A percentile compares a stretch with the other conserved stretches of the same genome.
Conservation (phyloP, 2,329 filamentous ascomycete species). For the Talaromyces sp. region DNA sequence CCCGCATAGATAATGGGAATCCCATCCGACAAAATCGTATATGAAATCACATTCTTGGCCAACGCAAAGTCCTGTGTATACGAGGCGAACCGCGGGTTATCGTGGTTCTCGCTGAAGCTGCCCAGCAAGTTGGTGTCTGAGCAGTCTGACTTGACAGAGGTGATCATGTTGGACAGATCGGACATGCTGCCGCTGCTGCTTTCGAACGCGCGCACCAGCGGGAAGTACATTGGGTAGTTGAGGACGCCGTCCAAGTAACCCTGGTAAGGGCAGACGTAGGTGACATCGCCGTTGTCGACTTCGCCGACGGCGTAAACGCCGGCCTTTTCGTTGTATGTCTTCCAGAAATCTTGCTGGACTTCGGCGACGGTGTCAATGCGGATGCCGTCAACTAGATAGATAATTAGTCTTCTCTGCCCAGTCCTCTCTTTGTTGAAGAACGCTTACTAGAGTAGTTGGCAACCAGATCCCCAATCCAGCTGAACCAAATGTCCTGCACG, state of each 20-base stretch:
- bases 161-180: conserved; percentile 30
- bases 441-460: conserved; percentile 56
- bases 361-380: conserved; percentile 50
- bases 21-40: conserved; percentile 55
- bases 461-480: conserved; percentile 58
- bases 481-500: conserved; percentile 49
- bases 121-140: conserved; percentile 46
- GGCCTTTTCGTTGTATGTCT: conserved; percentile 34
- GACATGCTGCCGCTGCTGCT: conserved; percentile 29
- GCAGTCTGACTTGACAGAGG: conserved; percentile 29
- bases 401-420: no score
- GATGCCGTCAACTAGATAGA: conserved; percentile 43
- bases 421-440: no score
- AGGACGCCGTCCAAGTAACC: conserved; percentile 41
- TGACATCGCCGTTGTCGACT: conserved; percentile 36
- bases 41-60: conserved; percentile 59
- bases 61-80: conserved; percentile 35
- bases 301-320: conserved; percentile 48
- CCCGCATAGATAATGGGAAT: conserved; percentile 64
- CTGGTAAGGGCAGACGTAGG: conserved; percentile 42
- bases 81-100: conserved; percentile 52
- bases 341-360: conserved; percentile 44
- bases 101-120: conserved; percentile 59
- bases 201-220: conserved; percentile 31
- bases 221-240: conserved; percentile 43